Evolutionary conservation across 495 filamentous ascomycete species (phyloP).

Genomic region (Penicillium longicatenatum): DNA sequence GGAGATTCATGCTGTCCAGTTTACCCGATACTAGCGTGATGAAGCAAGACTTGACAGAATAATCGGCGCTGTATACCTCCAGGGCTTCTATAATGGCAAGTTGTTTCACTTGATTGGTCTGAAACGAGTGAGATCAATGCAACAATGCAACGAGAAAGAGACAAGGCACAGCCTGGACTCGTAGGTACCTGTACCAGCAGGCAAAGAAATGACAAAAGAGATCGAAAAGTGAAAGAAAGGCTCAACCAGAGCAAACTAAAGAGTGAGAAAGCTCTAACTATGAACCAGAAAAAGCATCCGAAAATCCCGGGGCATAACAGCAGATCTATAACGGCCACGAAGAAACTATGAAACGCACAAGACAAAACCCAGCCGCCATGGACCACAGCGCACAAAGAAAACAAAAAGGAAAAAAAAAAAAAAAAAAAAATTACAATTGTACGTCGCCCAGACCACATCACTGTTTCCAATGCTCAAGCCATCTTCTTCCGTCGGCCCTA

Average conservation of each 20-base stretch:
- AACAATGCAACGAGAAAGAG: constrained; percentile 8
- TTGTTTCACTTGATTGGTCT: neutral
- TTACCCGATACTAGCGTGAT: neutral
- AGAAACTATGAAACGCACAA: neutral
- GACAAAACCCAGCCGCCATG: neutral
- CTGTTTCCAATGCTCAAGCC: constrained; percentile 17
- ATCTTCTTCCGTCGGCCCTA: constrained; percentile 8
- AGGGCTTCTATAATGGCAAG: neutral
- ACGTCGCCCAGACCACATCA: constrained; percentile 14
- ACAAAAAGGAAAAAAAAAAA: neutral
- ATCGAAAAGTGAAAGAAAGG: constrained; percentile 20
- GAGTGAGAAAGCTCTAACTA: constrained; percentile 10
- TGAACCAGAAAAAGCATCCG: constrained; percentile 21
- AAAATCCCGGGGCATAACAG: constrained; percentile 7
- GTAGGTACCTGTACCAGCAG: constrained; percentile 21
- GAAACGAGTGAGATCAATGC: constrained; percentile 3
- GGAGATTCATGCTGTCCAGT: constrained; percentile 30
- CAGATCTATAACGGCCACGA: constrained; percentile 24
- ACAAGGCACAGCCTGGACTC: neutral
- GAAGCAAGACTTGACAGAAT: no score
- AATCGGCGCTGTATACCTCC: neutral
- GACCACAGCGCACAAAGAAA: neutral
- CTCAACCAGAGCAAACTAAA: constrained; percentile 12
- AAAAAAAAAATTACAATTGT: neutral
- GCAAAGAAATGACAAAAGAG: constrained; percentile 17